Percentiles rank a stretch among this genome's conserved stretches.
Conservation (phyloP, 2,329 filamentous ascomycete species). For the Aquanectria penicillioides region DNA sequence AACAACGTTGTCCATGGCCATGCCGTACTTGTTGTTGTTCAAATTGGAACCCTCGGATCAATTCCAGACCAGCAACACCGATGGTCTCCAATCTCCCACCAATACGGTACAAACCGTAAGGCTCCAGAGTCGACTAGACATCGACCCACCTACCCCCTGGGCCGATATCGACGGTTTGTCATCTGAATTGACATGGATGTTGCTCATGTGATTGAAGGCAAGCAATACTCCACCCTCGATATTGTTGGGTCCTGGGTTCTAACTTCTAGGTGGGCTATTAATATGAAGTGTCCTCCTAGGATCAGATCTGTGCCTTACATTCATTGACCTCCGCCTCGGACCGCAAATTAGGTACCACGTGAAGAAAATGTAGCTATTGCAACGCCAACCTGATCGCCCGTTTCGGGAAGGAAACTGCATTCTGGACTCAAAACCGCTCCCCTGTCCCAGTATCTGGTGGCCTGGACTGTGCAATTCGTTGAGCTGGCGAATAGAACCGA, state of each 20-base stretch:
- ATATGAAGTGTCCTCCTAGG: too few relatives aligned
- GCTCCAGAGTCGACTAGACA: conserved; percentile 23
- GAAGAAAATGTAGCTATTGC: not conserved
- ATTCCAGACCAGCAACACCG: conserved; percentile 27
- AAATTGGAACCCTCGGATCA: conserved; percentile 35
- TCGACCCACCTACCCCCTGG: conserved; percentile 32
- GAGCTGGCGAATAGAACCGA: not conserved
- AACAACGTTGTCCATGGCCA: conserved; percentile 41
- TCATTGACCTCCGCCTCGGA: conserved; percentile 37
- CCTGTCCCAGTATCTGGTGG: not conserved
- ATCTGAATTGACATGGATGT: conserved; percentile 14
- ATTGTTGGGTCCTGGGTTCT: conserved; percentile 28
- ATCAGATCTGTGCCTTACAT: too few relatives aligned
- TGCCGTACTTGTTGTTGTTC: conserved; percentile 40
- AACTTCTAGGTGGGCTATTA: not conserved
- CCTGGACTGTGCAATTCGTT: not conserved
- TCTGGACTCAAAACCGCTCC: not conserved
- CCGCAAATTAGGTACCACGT: conserved; percentile 24
- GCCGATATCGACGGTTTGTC: conserved; percentile 30
- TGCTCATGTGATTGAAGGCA: conserved; percentile 28
- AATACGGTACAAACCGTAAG: conserved; percentile 19
- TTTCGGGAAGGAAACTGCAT: not conserved
- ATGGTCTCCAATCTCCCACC: conserved; percentile 32
- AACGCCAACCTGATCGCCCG: not conserved
- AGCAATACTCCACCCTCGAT: conserved; percentile 28